Evolutionary conservation across 257 asterid species (phyloP).

Genomic region (Agastache rugosa): DNA sequence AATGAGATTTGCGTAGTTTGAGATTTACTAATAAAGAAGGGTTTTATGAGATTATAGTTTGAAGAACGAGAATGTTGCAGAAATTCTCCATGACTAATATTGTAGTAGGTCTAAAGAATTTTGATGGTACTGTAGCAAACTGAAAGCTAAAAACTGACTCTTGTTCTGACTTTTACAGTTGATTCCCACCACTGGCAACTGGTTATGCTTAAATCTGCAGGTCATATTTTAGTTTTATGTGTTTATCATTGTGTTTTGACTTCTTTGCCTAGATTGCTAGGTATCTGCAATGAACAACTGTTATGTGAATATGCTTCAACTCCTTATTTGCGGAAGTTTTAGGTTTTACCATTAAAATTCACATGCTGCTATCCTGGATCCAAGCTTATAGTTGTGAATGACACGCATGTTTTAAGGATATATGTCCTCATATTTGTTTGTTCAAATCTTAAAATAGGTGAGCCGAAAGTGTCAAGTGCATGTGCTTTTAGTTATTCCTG

Average conservation of each 20-base stretch:
- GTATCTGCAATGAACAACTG: conserved; percentile 13
- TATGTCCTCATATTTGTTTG: not conserved
- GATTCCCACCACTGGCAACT: conserved; percentile 19
- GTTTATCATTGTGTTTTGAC: not conserved
- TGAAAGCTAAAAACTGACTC: not conserved
- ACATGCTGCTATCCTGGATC: conserved; percentile 14
- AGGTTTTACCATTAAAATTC: conserved; percentile 11
- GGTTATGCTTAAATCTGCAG: conserved; percentile 12
- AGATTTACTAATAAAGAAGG: conserved; percentile 18
- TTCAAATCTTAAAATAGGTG: not conserved
- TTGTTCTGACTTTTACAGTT: not conserved
- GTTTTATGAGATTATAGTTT: conserved; percentile 5
- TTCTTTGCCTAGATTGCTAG: conserved; percentile 7
- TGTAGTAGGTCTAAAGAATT: not conserved
- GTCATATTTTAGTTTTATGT: conserved; percentile 6
- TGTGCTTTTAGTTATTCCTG: not conserved
- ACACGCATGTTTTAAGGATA: not conserved
- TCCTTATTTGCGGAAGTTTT: not conserved
- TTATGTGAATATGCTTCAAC: not conserved
- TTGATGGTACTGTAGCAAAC: not conserved
- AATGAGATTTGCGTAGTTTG: conserved; percentile 18
- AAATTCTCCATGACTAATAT: conserved; percentile 1
- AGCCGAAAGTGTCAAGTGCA: conserved; percentile 26
- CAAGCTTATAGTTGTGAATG: not conserved
- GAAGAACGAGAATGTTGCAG: conserved; percentile 13